Evolutionary conservation across 1,284 basidiomycete species (phyloP), one percentile per base, ranked within the genome.

Genomic region (Irpex sp.): DNA sequence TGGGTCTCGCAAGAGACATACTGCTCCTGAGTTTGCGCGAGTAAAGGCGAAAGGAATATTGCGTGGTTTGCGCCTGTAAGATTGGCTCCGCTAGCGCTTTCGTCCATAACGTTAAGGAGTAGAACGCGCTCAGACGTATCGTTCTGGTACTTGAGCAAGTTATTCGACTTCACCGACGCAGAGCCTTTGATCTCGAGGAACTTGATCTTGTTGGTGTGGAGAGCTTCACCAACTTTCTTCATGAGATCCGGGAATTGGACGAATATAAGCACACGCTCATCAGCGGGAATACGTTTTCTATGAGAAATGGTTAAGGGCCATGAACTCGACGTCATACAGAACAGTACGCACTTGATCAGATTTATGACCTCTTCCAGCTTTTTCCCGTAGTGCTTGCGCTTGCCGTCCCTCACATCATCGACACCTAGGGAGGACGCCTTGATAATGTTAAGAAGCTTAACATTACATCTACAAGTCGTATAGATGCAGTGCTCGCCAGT

Each of bases 181-280:
- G 86, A 85, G 44, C 96, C 96, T 61, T 85, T 86, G 73, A 97
- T 91, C 71, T 94, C 90, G 47, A 93, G 83, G 76, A 88, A 95
- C 37, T 82, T 80, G 71, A 98, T 87, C 17, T 85, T 83, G 71
- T 94, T 85, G 54, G 85, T 83, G 1, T 75, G 78, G 65, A 98
- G 83, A 0, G 94, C 93, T 65, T 95, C 92, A 5, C 87, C 87
- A 47, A 97, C 92, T 75, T 97, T 97, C 72, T 87, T 87, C 81
- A 92, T 93, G 65, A 98, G 83, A 74, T 97, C 96, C 7, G 88
- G 89, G 82, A 97, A 98, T 72, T 98, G 96, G 11, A 97, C 91
- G 75, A 98, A 98, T 60, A 98, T 86, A 48, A 98, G 84, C 11
- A 96, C 84, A 2, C 94, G 88, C 68, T 97, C 94, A 13, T 88